phyloP scores from a whole-genome alignment of 202 grass and related monocot genomes.

The Setaria viridis region DNA sequence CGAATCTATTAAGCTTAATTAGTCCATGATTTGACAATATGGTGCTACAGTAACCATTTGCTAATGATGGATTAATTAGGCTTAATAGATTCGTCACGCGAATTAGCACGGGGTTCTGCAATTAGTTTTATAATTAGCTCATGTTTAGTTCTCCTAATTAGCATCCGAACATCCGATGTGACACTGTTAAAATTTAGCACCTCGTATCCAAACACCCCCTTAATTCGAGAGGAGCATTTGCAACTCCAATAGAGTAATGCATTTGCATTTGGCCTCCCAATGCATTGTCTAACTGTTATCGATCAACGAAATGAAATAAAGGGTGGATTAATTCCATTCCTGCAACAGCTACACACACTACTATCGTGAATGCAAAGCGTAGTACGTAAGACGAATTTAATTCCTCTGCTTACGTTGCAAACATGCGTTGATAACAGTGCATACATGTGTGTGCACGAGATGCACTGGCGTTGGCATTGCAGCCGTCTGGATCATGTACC shows the following conservation, averaged over 20 bases:
- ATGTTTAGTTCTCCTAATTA: no score
- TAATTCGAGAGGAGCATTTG: no score
- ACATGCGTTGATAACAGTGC: background rate
- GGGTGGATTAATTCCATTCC: background rate
- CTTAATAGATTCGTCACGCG: no score
- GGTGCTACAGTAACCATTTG: no score
- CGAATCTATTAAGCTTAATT: no score
- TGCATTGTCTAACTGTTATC: background rate
- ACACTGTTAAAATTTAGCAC: no score
- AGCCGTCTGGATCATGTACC: slow-evolving; percentile 25
- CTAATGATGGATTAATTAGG: no score
- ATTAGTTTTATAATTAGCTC: no score
- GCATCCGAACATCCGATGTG: no score
- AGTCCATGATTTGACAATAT: no score
- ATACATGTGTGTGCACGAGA: slow-evolving; percentile 37
- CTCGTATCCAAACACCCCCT: no score
- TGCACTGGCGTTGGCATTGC: background rate
- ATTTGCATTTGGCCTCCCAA: background rate
- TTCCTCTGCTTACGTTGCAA: background rate
- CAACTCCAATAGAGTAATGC: background rate
- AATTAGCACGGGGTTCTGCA: no score
- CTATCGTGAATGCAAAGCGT: background rate
- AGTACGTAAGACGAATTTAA: background rate
- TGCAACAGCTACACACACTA: background rate
- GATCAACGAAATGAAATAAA: slow-evolving; percentile 13